Conservation (phyloP, 192 early-diverging fungal species). For the Coemansia sp. region DNA sequence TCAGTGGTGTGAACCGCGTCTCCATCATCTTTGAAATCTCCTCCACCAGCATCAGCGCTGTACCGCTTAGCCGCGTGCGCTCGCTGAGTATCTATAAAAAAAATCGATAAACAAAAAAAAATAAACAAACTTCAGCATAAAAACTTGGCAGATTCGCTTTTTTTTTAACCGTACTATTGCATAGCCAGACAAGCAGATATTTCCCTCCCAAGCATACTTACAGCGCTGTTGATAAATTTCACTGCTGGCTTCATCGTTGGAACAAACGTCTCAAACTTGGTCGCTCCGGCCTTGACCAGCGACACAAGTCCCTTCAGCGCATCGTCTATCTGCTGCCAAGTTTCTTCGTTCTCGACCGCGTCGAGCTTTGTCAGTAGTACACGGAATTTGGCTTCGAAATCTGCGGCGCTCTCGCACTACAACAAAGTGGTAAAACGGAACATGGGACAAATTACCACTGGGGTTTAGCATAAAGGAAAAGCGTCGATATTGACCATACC, state of each 20-base stretch:
- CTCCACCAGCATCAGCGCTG: conserved; percentile 67
- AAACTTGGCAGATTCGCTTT: background rate
- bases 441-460: too few relatives aligned
- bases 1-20: conserved; percentile 61
- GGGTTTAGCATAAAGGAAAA: too few relatives aligned
- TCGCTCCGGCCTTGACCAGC: conserved; percentile 50
- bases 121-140: background rate
- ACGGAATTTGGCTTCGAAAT: conserved; percentile 53
- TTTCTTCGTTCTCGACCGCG: conserved; percentile 66
- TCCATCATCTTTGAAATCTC: conserved; percentile 63
- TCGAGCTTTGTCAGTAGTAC: conserved; percentile 43
- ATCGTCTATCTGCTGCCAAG: conserved; percentile 66
- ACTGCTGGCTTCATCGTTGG: conserved; percentile 54
- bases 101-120: background rate
- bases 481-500: too few relatives aligned
- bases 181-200: background rate
- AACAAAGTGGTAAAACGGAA: background rate
- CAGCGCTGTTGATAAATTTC: conserved; percentile 56
- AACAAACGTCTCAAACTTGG: conserved; percentile 51
- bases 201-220: conserved; percentile 28
- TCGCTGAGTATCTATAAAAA: conserved; percentile 67
- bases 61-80: conserved; percentile 71
- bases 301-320: conserved; percentile 56
- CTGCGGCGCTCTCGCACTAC: conserved; percentile 52
- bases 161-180: background rate